Percentiles rank a stretch among this genome's conserved stretches.
Conservation (phyloP, 2,329 filamentous ascomycete species). For the Stagonosporopsis vannaccii region DNA sequence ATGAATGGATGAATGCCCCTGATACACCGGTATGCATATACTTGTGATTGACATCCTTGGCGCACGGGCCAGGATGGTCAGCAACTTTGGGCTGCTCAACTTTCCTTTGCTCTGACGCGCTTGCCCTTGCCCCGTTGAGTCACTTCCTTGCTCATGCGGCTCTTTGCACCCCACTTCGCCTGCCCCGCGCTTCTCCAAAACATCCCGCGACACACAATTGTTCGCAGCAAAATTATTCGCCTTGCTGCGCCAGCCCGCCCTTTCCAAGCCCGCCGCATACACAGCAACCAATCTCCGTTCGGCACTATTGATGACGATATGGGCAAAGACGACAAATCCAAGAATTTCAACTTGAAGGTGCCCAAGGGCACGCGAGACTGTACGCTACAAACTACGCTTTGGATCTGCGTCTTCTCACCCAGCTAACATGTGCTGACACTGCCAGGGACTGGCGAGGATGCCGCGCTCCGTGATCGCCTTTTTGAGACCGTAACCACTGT, state of each 20-base stretch:
- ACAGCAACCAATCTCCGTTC: conserved; percentile 25
- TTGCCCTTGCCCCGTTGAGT: conserved; percentile 35
- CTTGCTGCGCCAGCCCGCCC: conserved; percentile 14
- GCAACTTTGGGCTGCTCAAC: conserved; percentile 6
- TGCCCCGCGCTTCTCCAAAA: conserved; percentile 39
- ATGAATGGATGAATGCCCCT: neutral
- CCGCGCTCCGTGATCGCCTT: conserved; percentile 46
- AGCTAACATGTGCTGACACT: conserved; percentile 21
- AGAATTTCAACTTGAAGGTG: conserved; percentile 76
- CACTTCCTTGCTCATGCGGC: conserved; percentile 40
- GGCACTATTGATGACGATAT: conserved; percentile 46
- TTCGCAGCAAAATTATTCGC: conserved; percentile 24
- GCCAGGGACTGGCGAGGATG: conserved; percentile 43
- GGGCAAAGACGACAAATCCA: conserved; percentile 54
- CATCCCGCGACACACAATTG: conserved; percentile 28
- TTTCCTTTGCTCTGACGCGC: conserved; percentile 23
- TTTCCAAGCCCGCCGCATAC: conserved; percentile 24
- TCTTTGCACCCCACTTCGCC: conserved; percentile 40
- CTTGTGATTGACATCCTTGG: neutral
- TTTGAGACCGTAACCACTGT: conserved; percentile 46
- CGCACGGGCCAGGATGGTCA: conserved; percentile 14
- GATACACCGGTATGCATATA: neutral
- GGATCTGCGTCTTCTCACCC: neutral
- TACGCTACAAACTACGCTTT: conserved; percentile 70
- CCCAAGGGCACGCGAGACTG: conserved; percentile 92